phyloP scores from a whole-genome alignment of 2,329 filamentous ascomycete genomes.

The Thelonectria discophora region DNA sequence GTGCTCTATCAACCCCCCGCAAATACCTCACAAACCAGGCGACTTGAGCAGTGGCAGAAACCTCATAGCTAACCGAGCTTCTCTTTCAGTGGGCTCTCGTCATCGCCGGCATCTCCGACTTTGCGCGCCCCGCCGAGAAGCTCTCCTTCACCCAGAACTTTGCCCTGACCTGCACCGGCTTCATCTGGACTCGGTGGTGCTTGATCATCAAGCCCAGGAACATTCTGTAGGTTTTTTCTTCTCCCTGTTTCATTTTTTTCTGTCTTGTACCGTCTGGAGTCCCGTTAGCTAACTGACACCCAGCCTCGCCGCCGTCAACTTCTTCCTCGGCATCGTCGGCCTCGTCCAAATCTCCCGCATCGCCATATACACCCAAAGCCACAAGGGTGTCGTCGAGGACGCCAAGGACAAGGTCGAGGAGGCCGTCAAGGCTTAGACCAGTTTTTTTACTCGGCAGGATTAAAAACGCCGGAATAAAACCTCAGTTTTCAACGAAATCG shows the following conservation, averaged over 20 bases:
- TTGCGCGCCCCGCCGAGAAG: conserved; percentile 88
- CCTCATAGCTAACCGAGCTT: not conserved
- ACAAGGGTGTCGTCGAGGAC: conserved; percentile 61
- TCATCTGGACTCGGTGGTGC: conserved; percentile 99
- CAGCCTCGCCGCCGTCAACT: conserved; percentile 94
- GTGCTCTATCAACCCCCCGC: too few species aligned
- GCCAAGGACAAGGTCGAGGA: conserved; percentile 44
- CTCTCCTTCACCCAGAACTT: conserved; percentile 93
- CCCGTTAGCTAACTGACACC: too few species aligned
- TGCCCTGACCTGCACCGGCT: conserved; percentile 87
- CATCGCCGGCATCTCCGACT: conserved; percentile 89
- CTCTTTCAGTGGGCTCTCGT: conserved; percentile 82
- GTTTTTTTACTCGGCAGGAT: too few species aligned
- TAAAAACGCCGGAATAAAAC: too few species aligned
- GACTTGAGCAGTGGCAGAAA: too few species aligned
- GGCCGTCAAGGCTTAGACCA: conserved; percentile 32
- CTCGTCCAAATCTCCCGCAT: conserved; percentile 85
- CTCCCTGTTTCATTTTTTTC: too few species aligned
- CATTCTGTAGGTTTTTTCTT: conserved; percentile 69
- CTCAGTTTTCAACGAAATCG: too few species aligned
- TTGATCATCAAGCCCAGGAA: conserved; percentile 96
- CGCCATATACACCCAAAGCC: conserved; percentile 67
- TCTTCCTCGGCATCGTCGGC: conserved; percentile 93
- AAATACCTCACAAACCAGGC: too few species aligned
- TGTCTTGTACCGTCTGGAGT: too few species aligned